Base-by-base conservation (phyloP, 2,329 filamentous ascomycete species). In the Fusarium protoensiforme region DNA sequence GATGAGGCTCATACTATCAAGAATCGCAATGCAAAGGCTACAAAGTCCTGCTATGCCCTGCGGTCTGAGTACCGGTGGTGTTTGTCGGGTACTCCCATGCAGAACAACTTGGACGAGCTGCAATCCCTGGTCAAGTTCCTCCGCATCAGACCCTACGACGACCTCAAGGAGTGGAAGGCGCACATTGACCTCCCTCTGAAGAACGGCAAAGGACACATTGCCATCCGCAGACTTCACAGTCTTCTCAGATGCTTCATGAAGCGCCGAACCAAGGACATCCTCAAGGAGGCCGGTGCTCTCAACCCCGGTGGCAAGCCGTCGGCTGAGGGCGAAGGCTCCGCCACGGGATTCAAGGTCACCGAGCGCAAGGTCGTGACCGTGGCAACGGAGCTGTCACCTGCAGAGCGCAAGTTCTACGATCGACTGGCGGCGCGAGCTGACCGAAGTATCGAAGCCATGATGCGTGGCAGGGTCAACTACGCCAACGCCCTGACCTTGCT, bases 1-100 rank as follows among this genome's bases (percentile, higher is more conserved):
- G 96, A 99, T 73, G 96, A 99, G 84, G 96, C 96, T 1, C 96
- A 99, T 81, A 97, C 94, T 2, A 98, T 99, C 88, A 99, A 99
- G 85, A 99, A 99, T 80, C 92, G 96, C 72, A 98, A 97, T 75
- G 95, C 96, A 24, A 99, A 99, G 83, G 92, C 94, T 43, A 98
- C 96, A 2, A 95, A 98, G 81, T 95, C 96, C 2, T 96, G 94
- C 74, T 99, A 92, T 80, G 94, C 94, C 2, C 84, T 99, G 35
- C 87, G 92, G 33, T 92, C 94, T 22, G 93, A 96, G 80, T 98
- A 98, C 78, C 89, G 96, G 69, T 99, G 96, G 96, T 98, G 96
- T 79, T 84, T 99, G 70, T 98, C 95, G 1, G 96, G 96, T 61
- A 99, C 96, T 2, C 96, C 96, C 0, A 95, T 99, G 92, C 96